Percentiles rank a stretch among this genome's conserved stretches.
Evolutionary conservation across 2,329 filamentous ascomycete genomes (phyloP).

Genomic region (Penicillium digitatum): DNA sequence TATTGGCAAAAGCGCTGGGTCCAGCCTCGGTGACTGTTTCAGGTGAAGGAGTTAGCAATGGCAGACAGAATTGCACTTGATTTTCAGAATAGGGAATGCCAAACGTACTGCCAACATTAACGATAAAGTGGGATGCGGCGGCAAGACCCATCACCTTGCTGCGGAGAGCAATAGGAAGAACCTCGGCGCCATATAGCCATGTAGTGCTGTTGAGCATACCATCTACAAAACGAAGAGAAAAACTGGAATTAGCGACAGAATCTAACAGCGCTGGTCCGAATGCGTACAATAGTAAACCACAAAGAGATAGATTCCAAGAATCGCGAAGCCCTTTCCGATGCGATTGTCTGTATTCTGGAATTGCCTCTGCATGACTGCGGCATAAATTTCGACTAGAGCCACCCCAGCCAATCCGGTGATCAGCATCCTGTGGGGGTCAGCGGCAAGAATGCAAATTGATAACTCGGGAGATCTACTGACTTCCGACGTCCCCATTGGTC

Average conservation of each 20-base stretch:
- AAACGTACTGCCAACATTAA: constrained; percentile 49
- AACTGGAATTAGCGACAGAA: neutral
- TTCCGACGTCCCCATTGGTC: constrained; percentile 59
- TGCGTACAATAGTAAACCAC: constrained; percentile 52
- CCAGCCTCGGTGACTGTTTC: constrained; percentile 50
- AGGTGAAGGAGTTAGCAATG: neutral
- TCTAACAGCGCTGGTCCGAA: neutral
- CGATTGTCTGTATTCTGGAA: constrained; percentile 55
- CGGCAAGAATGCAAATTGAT: neutral
- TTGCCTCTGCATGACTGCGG: constrained; percentile 55
- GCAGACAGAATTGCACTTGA: neutral
- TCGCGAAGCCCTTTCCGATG: constrained; percentile 57
- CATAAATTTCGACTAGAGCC: constrained; percentile 56
- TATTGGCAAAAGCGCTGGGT: constrained; percentile 55
- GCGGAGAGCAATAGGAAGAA: constrained; percentile 51
- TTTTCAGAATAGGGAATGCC: neutral
- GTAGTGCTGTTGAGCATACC: constrained; percentile 54
- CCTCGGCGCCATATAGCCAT: constrained; percentile 55
- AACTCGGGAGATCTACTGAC: constrained; percentile 24
- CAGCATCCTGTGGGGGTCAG: constrained; percentile 47
- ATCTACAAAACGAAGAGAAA: constrained; percentile 33
- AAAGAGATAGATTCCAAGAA: constrained; percentile 58
- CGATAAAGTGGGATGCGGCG: constrained; percentile 52
- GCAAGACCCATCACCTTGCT: constrained; percentile 56
- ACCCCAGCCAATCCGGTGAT: constrained; percentile 51